Evolutionary conservation across 2,329 filamentous ascomycete species (phyloP), one percentile per base, ranked within the genome.

Genomic region (Ilyonectria sp.): DNA sequence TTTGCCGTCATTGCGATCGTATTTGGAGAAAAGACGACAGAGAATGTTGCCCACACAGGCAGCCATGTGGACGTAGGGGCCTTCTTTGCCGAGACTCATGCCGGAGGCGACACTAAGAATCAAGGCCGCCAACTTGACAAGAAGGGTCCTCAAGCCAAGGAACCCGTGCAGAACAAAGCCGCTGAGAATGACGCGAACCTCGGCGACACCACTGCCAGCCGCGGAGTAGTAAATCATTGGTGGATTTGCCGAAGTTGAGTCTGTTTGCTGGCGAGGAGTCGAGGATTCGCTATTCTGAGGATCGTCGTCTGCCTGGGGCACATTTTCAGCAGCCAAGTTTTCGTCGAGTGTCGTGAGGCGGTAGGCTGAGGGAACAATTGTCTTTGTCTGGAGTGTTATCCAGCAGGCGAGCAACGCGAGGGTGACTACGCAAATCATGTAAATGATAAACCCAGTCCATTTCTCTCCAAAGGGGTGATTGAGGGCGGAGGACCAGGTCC

Each of bases 121-220:
- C 53, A 99, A 84, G 15, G 92, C 94, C 17, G 93, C 75, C 1
- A 93, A 93, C 79, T 99, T 99, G 82, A 97, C 88, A 6, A 95
- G 81, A 33, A 99, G 86, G 0, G 96, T 98, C 77, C 92, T 93
- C 44, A 97, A 81, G 74, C 96, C 96, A 8, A 99, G 87, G 78
- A 98, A 98, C 1, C 96, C 95, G 84, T 98, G 96, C 62, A 99
- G 85, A 62, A 99, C 95, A 76, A 98, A 99, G 6, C 96, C 96
- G 75, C 94, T 98, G n/a, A 98, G 88, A 65, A 98, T 98, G 67
- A 98, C 96, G 71, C 96, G 95, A 63, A 98, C 95, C 82, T 99
- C 96, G 7, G 96, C 96, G 13, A 99, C 96, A 74, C 96, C 96
- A 81, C 94, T 97, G 55, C 96, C 96, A 47, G 95, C 95, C 65